These are phyloP conservation scores for Xylaria arbuscula DNA, from an alignment of 2,329 filamentous ascomycete species.

Conservation along the genomic window DNA sequence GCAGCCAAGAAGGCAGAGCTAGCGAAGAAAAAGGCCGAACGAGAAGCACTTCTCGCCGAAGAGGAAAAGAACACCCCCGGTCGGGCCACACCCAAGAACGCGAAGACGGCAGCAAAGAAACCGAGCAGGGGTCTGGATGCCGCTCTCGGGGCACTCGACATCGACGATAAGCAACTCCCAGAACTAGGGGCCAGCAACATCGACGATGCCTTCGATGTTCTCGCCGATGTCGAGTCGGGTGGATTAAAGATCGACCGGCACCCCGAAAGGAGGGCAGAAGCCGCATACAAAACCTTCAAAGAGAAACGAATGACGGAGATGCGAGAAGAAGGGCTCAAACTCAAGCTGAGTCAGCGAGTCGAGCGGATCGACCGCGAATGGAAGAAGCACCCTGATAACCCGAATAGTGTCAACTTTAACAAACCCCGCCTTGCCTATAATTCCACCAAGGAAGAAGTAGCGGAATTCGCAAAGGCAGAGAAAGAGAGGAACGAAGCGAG, in stretches of 20 bases:
- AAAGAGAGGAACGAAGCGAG: conserved; percentile 74
- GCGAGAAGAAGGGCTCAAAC: conserved; percentile 79
- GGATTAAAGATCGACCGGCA: conserved; percentile 83
- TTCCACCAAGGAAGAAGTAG: conserved; percentile 80
- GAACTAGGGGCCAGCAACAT: conserved; percentile 87
- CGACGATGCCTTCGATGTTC: conserved; percentile 90
- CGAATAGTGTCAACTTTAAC: conserved; percentile 74
- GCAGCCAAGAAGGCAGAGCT: conserved; percentile 84
- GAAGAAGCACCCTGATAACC: conserved; percentile 93
- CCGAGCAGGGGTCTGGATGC: conserved; percentile 34
- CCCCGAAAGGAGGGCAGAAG: conserved; percentile 87
- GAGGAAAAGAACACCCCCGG: conserved; percentile 77
- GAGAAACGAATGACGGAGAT: conserved; percentile 85
- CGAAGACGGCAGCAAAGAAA: conserved; percentile 71
- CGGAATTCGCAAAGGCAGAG: conserved; percentile 72
- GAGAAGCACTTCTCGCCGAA: conserved; percentile 81
- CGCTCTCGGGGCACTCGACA: conserved; percentile 73
- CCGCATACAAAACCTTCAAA: conserved; percentile 85
- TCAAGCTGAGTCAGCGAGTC: conserved; percentile 85
- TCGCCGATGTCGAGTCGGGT: conserved; percentile 69
- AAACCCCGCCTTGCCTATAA: conserved; percentile 78
- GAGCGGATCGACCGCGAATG: conserved; percentile 91
- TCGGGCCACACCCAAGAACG: conserved; percentile 72
- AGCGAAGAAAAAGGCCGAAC: conserved; percentile 91
- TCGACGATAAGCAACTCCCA: conserved; percentile 58